Conservation (phyloP, 495 filamentous ascomycete species). For the Hypoxylon rickii region DNA sequence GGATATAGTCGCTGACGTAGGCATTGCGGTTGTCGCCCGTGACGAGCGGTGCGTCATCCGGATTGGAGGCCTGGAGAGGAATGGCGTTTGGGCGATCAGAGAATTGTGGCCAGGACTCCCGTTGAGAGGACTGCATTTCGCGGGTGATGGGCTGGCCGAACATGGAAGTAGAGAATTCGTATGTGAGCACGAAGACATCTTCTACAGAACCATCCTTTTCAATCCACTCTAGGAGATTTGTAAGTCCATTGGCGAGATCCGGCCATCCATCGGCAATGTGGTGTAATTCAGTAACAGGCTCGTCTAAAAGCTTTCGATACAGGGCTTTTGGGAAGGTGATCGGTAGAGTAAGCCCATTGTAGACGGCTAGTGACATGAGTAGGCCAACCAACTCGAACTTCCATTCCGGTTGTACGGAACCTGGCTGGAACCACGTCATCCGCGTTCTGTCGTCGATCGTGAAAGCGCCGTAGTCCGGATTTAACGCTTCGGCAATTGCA, state of each 20-base stretch:
- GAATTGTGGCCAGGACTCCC: constrained; percentile 50
- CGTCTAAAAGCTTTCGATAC: constrained; percentile 77
- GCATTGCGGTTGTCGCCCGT: constrained; percentile 75
- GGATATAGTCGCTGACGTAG: constrained; percentile 88
- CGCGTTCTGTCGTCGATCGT: constrained; percentile 71
- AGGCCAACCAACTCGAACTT: constrained; percentile 89
- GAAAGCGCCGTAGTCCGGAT: constrained; percentile 76
- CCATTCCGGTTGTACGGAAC: constrained; percentile 77
- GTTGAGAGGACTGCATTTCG: constrained; percentile 47
- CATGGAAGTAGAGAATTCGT: constrained; percentile 79
- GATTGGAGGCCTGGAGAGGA: constrained; percentile 40
- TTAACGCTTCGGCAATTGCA: constrained; percentile 74
- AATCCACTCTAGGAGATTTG: constrained; percentile 71
- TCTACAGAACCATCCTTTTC: constrained; percentile 74
- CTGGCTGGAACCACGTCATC: constrained; percentile 86
- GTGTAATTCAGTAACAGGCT: constrained; percentile 65
- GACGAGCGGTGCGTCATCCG: constrained; percentile 63
- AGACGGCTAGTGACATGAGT: constrained; percentile 87
- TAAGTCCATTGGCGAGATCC: constrained; percentile 72
- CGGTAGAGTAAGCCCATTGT: constrained; percentile 89
- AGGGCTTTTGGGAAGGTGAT: constrained; percentile 83
- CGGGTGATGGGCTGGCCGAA: constrained; percentile 60
- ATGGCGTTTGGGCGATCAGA: constrained; percentile 18
- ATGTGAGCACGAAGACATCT: constrained; percentile 78
- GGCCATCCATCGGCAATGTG: constrained; percentile 90